phyloP scores from a whole-genome alignment of 331 rosid genomes.

The Telfairia occidentalis region DNA sequence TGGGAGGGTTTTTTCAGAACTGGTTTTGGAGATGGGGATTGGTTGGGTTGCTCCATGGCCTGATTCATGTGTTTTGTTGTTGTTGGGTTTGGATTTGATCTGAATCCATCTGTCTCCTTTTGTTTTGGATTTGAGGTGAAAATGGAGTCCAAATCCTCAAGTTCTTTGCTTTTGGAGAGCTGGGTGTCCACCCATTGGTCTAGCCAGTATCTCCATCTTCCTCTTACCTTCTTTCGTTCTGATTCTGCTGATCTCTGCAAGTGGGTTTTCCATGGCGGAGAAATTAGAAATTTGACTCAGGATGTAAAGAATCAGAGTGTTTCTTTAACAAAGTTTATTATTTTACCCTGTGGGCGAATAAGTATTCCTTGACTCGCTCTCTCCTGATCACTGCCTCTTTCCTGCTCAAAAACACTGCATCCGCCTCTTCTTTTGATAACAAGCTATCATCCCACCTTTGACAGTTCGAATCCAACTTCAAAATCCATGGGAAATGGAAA shows the following conservation, averaged over 20 bases:
- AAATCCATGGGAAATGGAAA: background rate
- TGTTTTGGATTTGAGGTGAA: constrained; percentile 31
- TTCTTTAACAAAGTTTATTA: background rate
- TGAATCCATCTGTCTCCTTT: constrained; percentile 21
- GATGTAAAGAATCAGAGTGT: background rate
- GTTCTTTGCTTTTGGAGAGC: constrained; percentile 69
- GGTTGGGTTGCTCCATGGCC: constrained; percentile 27
- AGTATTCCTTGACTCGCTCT: constrained; percentile 49
- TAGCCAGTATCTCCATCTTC: constrained; percentile 85
- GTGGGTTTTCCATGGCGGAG: background rate
- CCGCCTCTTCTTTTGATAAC: constrained; percentile 47
- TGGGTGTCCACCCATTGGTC: constrained; percentile 89
- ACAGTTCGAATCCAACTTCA: constrained; percentile 56
- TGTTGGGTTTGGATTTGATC: constrained; percentile 28
- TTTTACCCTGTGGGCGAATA: constrained; percentile 51
- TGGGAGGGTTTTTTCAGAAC: constrained; percentile 29
- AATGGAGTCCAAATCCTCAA: constrained; percentile 61
- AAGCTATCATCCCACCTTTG: constrained; percentile 58
- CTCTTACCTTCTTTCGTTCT: constrained; percentile 48
- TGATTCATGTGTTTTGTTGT: constrained; percentile 24
- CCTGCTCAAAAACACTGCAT: constrained; percentile 37
- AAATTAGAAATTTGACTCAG: background rate
- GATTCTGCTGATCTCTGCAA: constrained; percentile 73
- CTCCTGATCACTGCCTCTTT: constrained; percentile 50
- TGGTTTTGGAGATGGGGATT: constrained; percentile 43